Conservation (phyloP, 176 grass and related monocot species). For the Aegilops speltoides region DNA sequence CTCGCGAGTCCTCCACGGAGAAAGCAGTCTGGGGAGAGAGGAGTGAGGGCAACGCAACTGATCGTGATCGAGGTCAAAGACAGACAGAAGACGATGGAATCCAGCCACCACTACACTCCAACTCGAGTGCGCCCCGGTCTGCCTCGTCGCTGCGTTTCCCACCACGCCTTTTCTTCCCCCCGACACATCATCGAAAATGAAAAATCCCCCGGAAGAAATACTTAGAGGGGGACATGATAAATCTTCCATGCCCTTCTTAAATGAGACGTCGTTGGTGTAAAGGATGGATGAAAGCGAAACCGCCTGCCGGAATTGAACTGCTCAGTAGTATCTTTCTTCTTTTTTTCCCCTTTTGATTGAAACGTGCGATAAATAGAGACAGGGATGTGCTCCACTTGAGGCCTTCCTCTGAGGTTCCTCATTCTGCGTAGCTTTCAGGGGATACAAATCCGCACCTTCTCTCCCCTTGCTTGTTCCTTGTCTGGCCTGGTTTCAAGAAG, state of each 20-base stretch:
- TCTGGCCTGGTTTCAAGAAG: not conserved
- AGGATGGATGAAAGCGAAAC: conserved; percentile 11
- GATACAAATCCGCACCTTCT: conserved; percentile 10
- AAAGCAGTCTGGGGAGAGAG: conserved; percentile 32
- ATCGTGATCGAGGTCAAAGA: conserved; percentile 26
- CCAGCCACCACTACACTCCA: conserved; percentile 34
- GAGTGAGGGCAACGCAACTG: conserved; percentile 43
- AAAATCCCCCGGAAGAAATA: not conserved
- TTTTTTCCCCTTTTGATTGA: not conserved
- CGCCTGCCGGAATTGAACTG: conserved; percentile 20
- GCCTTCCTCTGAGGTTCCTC: conserved; percentile 27
- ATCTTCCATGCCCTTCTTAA: conserved; percentile 36
- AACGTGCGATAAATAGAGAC: conserved; percentile 28
- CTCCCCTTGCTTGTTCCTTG: not conserved
- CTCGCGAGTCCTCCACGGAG: conserved; percentile 37
- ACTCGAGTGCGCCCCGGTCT: conserved; percentile 23
- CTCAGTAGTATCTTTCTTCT: not conserved
- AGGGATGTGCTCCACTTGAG: conserved; percentile 33
- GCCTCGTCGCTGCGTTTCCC: conserved; percentile 13
- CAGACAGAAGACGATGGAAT: conserved; percentile 17
- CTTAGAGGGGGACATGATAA: conserved; percentile 11
- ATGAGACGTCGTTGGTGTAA: conserved; percentile 23
- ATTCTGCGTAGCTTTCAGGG: conserved; percentile 36
- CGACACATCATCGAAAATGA: not conserved
- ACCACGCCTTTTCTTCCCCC: conserved; percentile 17